These are phyloP conservation scores for Aspergillus viridinutans DNA, from an alignment of 2,329 filamentous ascomycete species.

Conservation along the genomic window DNA sequence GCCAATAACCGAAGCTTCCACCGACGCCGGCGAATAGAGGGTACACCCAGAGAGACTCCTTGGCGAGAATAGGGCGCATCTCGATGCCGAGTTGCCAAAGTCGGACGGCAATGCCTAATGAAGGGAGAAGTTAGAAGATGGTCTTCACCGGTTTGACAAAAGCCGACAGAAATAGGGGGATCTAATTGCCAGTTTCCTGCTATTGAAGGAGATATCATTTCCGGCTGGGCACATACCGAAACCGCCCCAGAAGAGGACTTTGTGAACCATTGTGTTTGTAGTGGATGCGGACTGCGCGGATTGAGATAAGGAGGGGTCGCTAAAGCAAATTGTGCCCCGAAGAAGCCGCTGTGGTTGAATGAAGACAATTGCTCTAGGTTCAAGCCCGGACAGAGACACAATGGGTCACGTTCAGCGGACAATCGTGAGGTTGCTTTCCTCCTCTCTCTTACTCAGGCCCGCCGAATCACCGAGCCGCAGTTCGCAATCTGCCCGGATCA, in stretches of 20 bases:
- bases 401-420: constrained; percentile 22
- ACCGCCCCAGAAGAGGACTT: constrained; percentile 57
- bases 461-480: constrained; percentile 34
- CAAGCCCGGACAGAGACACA: constrained; percentile 21
- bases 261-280: constrained; percentile 44
- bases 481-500: constrained; percentile 26
- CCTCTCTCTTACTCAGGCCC: background rate
- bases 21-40: constrained; percentile 82
- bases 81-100: constrained; percentile 98
- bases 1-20: constrained; percentile 94
- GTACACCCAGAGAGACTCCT: constrained; percentile 82
- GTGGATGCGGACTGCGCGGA: constrained; percentile 18
- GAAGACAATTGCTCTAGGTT: constrained; percentile 10
- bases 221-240: constrained; percentile 65
- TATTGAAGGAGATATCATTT: background rate
- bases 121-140: constrained; percentile 1
- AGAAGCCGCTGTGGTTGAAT: constrained; percentile 2
- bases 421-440: constrained; percentile 20
- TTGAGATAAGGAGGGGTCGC: constrained; percentile 1
- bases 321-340: background rate
- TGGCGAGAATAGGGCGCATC: constrained; percentile 91
- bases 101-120: constrained; percentile 78
- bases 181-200: background rate
- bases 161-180: background rate
- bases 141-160: background rate